These are phyloP conservation scores for Helianthus tuberosus DNA, from an alignment of 129 eudicot genomes.

Conservation along the genomic window DNA sequence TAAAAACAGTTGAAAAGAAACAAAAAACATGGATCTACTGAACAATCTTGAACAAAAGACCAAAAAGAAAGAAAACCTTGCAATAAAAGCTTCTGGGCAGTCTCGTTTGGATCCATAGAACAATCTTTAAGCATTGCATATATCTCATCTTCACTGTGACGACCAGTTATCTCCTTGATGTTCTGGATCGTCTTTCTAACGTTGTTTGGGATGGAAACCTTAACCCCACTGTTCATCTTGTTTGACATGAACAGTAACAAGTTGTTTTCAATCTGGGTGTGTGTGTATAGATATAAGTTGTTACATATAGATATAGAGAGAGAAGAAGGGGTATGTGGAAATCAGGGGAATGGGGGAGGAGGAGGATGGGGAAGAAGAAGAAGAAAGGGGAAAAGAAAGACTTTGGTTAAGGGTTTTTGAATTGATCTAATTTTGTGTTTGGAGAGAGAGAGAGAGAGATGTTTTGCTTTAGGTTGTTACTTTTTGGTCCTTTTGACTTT, in stretches of 20 bases:
- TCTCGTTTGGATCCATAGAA: constrained; percentile 95
- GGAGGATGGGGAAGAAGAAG: constrained; percentile 4
- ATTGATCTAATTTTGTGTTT: constrained; percentile 39
- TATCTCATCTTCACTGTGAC: constrained; percentile 84
- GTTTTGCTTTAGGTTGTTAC: neutral
- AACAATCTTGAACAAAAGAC: neutral
- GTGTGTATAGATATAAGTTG: constrained; percentile 5
- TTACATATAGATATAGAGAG: constrained; percentile 26
- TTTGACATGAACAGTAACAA: constrained; percentile 29
- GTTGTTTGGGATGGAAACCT: constrained; percentile 72
- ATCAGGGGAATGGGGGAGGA: constrained; percentile 15
- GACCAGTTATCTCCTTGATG: constrained; percentile 85
- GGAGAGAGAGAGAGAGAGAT: constrained; percentile 18
- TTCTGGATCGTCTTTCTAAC: constrained; percentile 73
- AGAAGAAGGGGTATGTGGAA: constrained; percentile 1
- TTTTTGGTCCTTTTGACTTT: neutral
- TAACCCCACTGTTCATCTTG: constrained; percentile 54
- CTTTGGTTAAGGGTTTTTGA: constrained; percentile 61
- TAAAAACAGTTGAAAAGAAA: neutral
- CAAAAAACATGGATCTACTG: constrained; percentile 28
- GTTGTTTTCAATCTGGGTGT: constrained; percentile 17
- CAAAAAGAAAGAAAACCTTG: constrained; percentile 51
- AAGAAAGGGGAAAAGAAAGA: constrained; percentile 32
- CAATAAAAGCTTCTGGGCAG: constrained; percentile 70
- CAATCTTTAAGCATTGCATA: constrained; percentile 87